Base-by-base conservation (phyloP, 2,329 filamentous ascomycete genomes). In the Xylariomycetidae sp. region DNA sequence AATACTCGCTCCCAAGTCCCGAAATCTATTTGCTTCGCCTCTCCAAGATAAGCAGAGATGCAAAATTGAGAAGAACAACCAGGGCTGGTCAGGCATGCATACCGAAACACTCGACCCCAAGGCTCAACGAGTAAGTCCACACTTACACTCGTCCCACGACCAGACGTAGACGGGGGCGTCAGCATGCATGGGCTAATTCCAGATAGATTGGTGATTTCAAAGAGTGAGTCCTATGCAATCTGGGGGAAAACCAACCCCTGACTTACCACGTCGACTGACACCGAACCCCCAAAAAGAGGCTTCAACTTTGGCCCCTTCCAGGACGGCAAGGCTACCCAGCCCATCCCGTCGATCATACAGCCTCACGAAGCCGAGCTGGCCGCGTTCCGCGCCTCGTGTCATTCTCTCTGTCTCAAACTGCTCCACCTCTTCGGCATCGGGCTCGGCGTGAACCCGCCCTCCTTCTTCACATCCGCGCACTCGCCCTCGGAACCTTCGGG, bases 301-400 rank as follows among this genome's bases (percentile, higher is more conserved):
- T 90, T 97, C 71, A 98, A 97, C 65, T 84, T 97, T 53, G 87
- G 83, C 44, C 78, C 87, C 48, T 94, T 92, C 55, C 55, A 67
- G 37, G 48, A 78, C 42, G 72, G 77, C 46, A 79, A 80, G 60
- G 74, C 84, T 11, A 79, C 83, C 41, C 90, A 97, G 57, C 82
- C 84, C 7, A 68, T 97, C 2, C 88, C 90, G 0, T 52, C 66
- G 2, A 69, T 76, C 6, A 69, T 97, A 3, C 54, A 63, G 12
- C 46, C 68, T 1, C 68, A 85, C 40, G 74, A 85, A 50, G 49
- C 66, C 6, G 69, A 80, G 13, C 69, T 95, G 40, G 64, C 67
- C 34, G 59, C 66, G 25, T 96, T 97, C 61, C 72, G 80, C 37
- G 61, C 69, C 22, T 69, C 76, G 17, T 97, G 89, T 59, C 80